phyloP scores from a whole-genome alignment of 2,329 filamentous ascomycete genomes.

The Celoporthe dispersa region DNA sequence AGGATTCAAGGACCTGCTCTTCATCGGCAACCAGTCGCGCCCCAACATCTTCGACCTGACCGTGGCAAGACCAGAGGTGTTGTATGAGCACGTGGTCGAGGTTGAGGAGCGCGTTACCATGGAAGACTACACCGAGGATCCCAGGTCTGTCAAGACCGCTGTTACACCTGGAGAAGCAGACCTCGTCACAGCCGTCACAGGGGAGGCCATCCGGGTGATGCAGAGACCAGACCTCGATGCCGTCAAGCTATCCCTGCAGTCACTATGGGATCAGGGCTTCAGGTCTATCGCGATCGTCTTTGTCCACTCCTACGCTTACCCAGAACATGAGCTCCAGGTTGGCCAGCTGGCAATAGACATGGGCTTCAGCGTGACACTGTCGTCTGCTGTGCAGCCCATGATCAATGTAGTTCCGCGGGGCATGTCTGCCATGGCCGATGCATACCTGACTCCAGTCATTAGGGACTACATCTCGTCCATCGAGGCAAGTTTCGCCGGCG shows the following conservation, averaged over 20 bases:
- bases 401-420: constrained; percentile 50
- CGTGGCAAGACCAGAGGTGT: constrained; percentile 27
- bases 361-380: constrained; percentile 46
- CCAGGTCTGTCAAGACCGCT: constrained; percentile 13
- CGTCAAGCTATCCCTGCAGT: constrained; percentile 15
- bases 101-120: constrained; percentile 30
- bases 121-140: constrained; percentile 29
- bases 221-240: constrained; percentile 18
- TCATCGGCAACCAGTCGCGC: constrained; percentile 40
- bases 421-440: constrained; percentile 48
- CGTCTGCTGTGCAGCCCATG: constrained; percentile 46
- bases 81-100: constrained; percentile 30
- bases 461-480: constrained; percentile 45
- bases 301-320: constrained; percentile 76
- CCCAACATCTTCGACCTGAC: constrained; percentile 38
- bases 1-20: constrained; percentile 38
- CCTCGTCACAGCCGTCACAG: constrained; percentile 24
- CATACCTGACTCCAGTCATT: constrained; percentile 49
- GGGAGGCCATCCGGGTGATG: constrained; percentile 25
- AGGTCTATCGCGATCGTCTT: constrained; percentile 60
- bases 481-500: constrained; percentile 43
- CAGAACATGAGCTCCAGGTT: constrained; percentile 55
- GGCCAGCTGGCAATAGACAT: constrained; percentile 43
- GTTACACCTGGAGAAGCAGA: not conserved
- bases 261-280: constrained; percentile 46